These are phyloP conservation scores for Dothideomycetidae sp. DNA, from an alignment of 2,329 filamentous ascomycete genomes.

Conservation along the genomic window DNA sequence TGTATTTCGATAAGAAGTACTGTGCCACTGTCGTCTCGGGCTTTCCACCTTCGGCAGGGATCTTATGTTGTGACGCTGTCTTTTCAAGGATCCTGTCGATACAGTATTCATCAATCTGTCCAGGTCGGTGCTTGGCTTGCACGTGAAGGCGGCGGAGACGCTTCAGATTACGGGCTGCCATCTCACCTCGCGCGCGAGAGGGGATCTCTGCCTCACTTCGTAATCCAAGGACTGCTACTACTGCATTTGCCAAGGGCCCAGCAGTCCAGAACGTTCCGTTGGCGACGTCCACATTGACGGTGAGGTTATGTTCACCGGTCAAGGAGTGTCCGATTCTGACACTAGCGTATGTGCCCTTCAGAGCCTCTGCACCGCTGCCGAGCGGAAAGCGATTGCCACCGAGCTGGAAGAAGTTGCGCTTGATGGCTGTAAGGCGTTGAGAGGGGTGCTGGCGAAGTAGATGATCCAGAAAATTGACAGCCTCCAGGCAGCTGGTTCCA, in stretches of 20 bases:
- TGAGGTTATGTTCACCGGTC: slow-evolving; percentile 43
- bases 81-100: slow-evolving; percentile 36
- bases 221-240: slow-evolving; percentile 19
- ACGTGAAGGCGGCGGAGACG: slow-evolving; percentile 30
- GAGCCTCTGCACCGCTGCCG: slow-evolving; percentile 55
- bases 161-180: slow-evolving; percentile 23
- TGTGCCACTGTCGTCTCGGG: slow-evolving; percentile 42
- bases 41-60: slow-evolving; percentile 27
- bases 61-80: slow-evolving; percentile 30
- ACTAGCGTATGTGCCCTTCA: slow-evolving; percentile 81
- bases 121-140: slow-evolving; percentile 26
- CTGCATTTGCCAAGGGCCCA: slow-evolving; percentile 24
- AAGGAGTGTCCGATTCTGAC: slow-evolving; percentile 55
- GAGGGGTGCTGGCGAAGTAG: slow-evolving; percentile 68
- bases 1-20: slow-evolving; percentile 42
- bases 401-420: slow-evolving; percentile 65
- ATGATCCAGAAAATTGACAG: slow-evolving; percentile 85
- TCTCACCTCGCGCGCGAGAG: slow-evolving; percentile 12
- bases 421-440: slow-evolving; percentile 52
- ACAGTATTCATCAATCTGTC: slow-evolving; percentile 30
- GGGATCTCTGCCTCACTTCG: slow-evolving; percentile 19
- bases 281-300: slow-evolving; percentile 79
- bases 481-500: slow-evolving; percentile 56
- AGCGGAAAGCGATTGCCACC: slow-evolving; percentile 39
- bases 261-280: slow-evolving; percentile 76